Evolutionary conservation across 2,329 filamentous ascomycete genomes (phyloP).

Genomic region (Huntiella decipiens): DNA sequence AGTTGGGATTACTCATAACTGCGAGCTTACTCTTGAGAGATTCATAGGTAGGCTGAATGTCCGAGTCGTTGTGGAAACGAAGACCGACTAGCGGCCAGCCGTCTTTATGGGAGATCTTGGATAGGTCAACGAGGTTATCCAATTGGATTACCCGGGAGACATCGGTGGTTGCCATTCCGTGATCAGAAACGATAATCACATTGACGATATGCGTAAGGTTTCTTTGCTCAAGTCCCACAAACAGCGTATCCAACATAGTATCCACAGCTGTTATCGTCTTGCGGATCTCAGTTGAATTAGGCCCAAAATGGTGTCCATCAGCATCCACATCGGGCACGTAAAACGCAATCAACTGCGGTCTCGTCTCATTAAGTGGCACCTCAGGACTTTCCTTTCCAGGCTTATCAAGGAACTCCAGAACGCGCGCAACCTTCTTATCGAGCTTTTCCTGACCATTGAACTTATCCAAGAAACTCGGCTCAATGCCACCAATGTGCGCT

Average conservation of each 20-base stretch:
- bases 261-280: slow-evolving; percentile 65
- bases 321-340: slow-evolving; percentile 88
- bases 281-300: slow-evolving; percentile 83
- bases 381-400: slow-evolving; percentile 47
- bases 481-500: slow-evolving; percentile 55
- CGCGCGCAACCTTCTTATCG: slow-evolving; percentile 54
- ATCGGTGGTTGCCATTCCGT: slow-evolving; percentile 93
- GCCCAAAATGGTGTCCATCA: slow-evolving; percentile 74
- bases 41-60: slow-evolving; percentile 51
- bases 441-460: slow-evolving; percentile 65
- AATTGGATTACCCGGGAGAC: slow-evolving; percentile 64
- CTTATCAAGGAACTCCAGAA: slow-evolving; percentile 68
- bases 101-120: slow-evolving; percentile 64
- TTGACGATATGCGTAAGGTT: slow-evolving; percentile 86
- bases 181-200: slow-evolving; percentile 87
- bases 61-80: slow-evolving; percentile 48
- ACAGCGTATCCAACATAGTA: slow-evolving; percentile 57
- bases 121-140: slow-evolving; percentile 68
- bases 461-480: slow-evolving; percentile 66
- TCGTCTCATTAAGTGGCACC: slow-evolving; percentile 26
- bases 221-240: slow-evolving; percentile 55
- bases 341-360: slow-evolving; percentile 80
- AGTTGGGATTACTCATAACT: slow-evolving; percentile 41
- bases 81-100: slow-evolving; percentile 90
- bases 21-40: slow-evolving; percentile 6